Evolutionary conservation across 2,329 filamentous ascomycete species (phyloP).

Genomic region (Orbilia blumenaviensis): DNA sequence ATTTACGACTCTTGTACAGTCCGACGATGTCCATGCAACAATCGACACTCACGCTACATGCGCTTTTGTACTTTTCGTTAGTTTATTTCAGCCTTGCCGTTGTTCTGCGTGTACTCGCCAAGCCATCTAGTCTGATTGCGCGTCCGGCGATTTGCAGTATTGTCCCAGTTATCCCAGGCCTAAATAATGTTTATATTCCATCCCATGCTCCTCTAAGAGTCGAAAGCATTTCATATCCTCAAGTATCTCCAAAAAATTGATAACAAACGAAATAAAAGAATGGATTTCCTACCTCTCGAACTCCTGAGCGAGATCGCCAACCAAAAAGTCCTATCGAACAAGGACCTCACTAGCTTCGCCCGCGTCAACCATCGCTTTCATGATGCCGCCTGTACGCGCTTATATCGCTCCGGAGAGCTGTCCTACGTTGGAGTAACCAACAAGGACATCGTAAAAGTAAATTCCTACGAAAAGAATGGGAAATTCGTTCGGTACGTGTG

Average conservation of each 20-base stretch:
- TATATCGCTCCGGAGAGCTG: conserved; percentile 44
- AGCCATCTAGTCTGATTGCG: too few relatives aligned
- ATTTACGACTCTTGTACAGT: too few relatives aligned
- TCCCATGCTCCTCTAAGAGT: too few relatives aligned
- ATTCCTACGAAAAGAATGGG: conserved; percentile 32
- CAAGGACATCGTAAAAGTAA: conserved; percentile 22
- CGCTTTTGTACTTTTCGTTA: too few relatives aligned
- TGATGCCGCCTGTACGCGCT: conserved; percentile 20
- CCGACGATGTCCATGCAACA: too few relatives aligned
- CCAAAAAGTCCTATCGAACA: conserved; percentile 1
- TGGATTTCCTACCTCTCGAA: conserved; percentile 27
- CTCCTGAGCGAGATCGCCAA: conserved; percentile 39
- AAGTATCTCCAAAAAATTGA: not conserved
- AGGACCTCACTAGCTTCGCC: conserved; percentile 32
- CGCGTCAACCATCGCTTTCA: conserved; percentile 27
- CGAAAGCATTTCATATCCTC: not conserved
- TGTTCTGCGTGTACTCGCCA: too few relatives aligned
- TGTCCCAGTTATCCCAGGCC: too few relatives aligned
- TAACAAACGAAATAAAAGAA: not conserved
- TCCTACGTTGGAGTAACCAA: conserved; percentile 35
- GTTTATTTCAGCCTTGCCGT: too few relatives aligned
- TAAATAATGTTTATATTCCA: too few relatives aligned
- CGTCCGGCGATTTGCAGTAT: too few relatives aligned
- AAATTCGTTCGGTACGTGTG: conserved; percentile 41
- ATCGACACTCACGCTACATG: too few relatives aligned